A percentile compares a stretch with the other conserved stretches of the same genome.
These are phyloP conservation scores for Lathyrus oleraceus DNA, from an alignment of 306 rosid genomes.

Conservation along the genomic window DNA sequence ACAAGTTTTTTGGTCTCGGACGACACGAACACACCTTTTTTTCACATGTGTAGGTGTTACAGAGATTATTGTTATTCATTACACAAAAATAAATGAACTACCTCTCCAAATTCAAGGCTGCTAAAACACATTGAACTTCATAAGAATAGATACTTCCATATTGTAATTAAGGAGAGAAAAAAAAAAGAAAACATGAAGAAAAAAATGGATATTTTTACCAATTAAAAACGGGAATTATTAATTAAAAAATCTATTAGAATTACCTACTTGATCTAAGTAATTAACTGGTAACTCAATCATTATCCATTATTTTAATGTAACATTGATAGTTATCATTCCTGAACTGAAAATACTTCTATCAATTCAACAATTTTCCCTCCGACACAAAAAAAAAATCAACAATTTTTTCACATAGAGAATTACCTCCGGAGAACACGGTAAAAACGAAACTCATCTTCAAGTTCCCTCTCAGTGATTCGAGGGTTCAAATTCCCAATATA, in stretches of 20 bases:
- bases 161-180: too few relatives aligned
- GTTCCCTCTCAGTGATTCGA: conserved; percentile 85
- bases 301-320: not conserved
- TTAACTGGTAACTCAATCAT: not conserved
- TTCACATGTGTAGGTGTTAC: too few relatives aligned
- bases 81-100: too few relatives aligned
- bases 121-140: too few relatives aligned
- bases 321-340: not conserved
- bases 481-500: conserved; percentile 91
- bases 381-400: too few relatives aligned
- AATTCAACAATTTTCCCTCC: not conserved
- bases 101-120: too few relatives aligned
- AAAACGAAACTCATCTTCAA: conserved; percentile 88
- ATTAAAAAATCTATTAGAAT: not conserved
- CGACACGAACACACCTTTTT: too few relatives aligned
- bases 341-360: not conserved
- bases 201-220: not conserved
- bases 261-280: not conserved
- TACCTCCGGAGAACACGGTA: conserved; percentile 92
- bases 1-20: too few relatives aligned
- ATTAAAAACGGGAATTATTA: not conserved
- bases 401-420: not conserved
- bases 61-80: too few relatives aligned
- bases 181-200: too few relatives aligned
- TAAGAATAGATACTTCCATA: too few relatives aligned